phyloP scores from a whole-genome alignment of 768 basidiomycete genomes.

The Hypholoma fasciculare region DNA sequence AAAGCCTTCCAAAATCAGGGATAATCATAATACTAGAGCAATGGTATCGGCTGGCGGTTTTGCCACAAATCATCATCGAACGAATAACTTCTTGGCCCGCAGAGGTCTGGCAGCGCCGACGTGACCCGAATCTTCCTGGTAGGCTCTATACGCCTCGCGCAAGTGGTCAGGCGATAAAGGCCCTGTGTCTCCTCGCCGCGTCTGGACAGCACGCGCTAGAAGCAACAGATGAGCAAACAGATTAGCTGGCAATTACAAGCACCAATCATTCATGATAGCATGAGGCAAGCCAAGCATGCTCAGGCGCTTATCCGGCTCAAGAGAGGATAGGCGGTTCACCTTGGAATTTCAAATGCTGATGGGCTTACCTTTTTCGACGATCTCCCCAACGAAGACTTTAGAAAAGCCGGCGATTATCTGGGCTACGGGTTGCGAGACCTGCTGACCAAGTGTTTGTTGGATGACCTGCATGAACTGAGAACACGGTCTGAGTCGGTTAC shows the following conservation, averaged over 20 bases:
- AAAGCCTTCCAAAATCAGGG: too few relatives aligned
- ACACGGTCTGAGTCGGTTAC: neutral
- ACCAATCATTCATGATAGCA: neutral
- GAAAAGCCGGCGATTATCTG: constrained; percentile 88
- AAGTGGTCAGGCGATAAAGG: constrained; percentile 87
- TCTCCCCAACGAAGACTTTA: constrained; percentile 93
- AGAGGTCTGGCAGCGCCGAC: constrained; percentile 78
- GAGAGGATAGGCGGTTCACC: neutral
- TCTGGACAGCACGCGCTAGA: constrained; percentile 76
- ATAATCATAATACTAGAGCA: too few relatives aligned
- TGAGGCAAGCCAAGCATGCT: neutral
- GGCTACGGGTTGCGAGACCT: constrained; percentile 84
- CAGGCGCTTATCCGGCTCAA: neutral
- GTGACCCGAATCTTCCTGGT: constrained; percentile 78
- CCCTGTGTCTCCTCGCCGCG: constrained; percentile 68
- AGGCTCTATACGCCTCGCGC: constrained; percentile 84
- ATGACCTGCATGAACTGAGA: constrained; percentile 58
- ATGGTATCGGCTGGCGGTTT: too few relatives aligned
- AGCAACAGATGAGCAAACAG: neutral
- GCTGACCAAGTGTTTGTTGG: constrained; percentile 77
- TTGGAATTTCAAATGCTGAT: neutral
- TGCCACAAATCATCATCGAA: constrained; percentile 38
- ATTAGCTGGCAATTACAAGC: neutral
- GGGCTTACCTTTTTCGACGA: constrained; percentile 78
- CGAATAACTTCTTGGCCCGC: constrained; percentile 72